Evolutionary conservation across 163 green algal genomes (phyloP).

Genomic region (Volvox carteri): DNA sequence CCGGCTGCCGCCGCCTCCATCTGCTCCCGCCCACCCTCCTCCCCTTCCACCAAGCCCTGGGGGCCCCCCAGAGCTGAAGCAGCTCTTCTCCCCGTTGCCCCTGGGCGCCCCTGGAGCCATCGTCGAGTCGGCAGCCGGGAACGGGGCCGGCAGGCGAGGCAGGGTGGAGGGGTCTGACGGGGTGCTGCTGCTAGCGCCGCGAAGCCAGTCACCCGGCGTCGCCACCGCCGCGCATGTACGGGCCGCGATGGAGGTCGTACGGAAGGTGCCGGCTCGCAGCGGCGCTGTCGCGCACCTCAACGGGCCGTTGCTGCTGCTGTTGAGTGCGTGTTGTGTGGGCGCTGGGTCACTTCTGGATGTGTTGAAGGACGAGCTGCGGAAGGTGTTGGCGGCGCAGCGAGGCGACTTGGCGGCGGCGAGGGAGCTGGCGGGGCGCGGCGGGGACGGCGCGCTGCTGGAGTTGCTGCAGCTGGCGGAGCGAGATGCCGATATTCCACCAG

Average conservation of each 20-base stretch:
- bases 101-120: too few relatives aligned
- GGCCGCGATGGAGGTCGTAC: slow-evolving; percentile 26
- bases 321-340: slow-evolving; percentile 13
- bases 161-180: too few relatives aligned
- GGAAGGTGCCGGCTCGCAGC: not conserved
- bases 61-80: too few relatives aligned
- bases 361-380: not conserved
- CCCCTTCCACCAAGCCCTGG: too few relatives aligned
- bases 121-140: too few relatives aligned
- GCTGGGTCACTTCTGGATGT: not conserved
- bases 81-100: too few relatives aligned
- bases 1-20: too few relatives aligned
- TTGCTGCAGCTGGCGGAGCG: not conserved
- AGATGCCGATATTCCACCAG: not conserved
- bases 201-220: not conserved
- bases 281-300: slow-evolving; percentile 16
- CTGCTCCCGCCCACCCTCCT: too few relatives aligned
- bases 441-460: not conserved
- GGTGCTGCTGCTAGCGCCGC: not conserved
- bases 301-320: slow-evolving; percentile 17
- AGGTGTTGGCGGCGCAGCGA: not conserved
- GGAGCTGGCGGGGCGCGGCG: not conserved
- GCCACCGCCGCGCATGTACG: not conserved
- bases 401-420: slow-evolving; percentile 1
- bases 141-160: too few relatives aligned